Base-by-base conservation (phyloP, 257 asterid species). In the Mitragyna speciosa region DNA sequence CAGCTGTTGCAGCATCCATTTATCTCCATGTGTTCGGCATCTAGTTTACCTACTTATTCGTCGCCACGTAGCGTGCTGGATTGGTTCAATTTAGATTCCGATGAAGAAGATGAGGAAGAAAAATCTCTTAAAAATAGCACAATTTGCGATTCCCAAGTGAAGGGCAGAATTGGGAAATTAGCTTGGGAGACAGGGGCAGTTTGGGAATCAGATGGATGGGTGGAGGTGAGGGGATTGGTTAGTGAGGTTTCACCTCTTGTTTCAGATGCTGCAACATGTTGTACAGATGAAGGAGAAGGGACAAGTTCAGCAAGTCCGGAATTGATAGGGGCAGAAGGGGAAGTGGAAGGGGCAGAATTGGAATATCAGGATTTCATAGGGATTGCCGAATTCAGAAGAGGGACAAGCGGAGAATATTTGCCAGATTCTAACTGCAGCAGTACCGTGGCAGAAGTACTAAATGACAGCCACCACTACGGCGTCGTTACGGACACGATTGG, bases 51-150 rank as follows among this genome's bases (percentile, higher is more conserved):
- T 11, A 1, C 22, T 58, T 30, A 75, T 45, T 63, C 86, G 5
- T 87, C 96, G 67, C 96, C 96, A 5, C 88, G 96, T 36, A 78
- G 91, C 79, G 89, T 89, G 63, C 72, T 91, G 76, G 91, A 91
- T 49, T 84, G 83, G 73, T 78, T 85, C 51, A 54, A 24, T 78
- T 72, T 73, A 41, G 87, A 87, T 58, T 80, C 77, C 20, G 83
- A 79, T 2, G 84, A 83, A 22, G 91, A 81, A 2, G 83, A 74
- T 0, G 86, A 76, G 2, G 82, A 72, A 59, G 66, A 48, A 16
- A 47, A 24, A 12, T 49, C 30, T 43, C 12, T 63, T 5, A 17
- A 22, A 16, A 47, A 5, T 24, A 58, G 15, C 12, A 26, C 33
- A 39, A 59, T 28, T 12, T 7, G 45, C 54, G 41, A 70, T 54